Base-by-base conservation (phyloP, 2,329 filamentous ascomycete species). In the Lachnellula suecica region DNA sequence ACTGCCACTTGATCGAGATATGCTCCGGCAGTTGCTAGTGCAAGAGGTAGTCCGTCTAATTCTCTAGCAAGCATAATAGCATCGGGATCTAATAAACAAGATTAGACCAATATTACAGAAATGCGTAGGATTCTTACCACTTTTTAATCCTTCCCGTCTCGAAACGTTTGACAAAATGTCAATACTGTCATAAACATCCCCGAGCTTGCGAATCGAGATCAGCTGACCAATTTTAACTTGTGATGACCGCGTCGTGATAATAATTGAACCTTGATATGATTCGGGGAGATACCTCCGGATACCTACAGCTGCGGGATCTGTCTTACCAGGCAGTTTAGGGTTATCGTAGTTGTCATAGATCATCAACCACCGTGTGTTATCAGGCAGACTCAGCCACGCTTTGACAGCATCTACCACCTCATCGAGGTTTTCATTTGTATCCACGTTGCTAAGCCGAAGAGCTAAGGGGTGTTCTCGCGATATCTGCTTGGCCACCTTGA, bases 11-110 rank as follows among this genome's bases (percentile, higher is more conserved):
- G 56, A 34, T 65, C 49, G 15, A 79, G 68, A 52, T 75, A 79
- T 1, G 72, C 66, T 10, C 74, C 74, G 20, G 76, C 75, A n/a
- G 73, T 71, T 6, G 73, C 63, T 10, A 79, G 68, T 2, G 76
- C 76, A 25, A 79, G 68, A 11, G 74, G 74, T 34, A 78, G 68
- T 4, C 76, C 72, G 52, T 74, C 70, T 1, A 79, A 70, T 47
- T 51, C 35, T 27, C 48, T 27, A 17, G 46, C 48, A 44, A 59
- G 53, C 29, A 24, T 34, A 2, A 49, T 17, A 40, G 56, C 51
- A 53, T 52, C 50, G 23, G 48, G 48, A 46, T 54, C 47, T 57
- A 49, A 7, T 29, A n/a, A 44, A 27, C 27, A 38, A 43, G 23
- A n/a, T 54, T 49, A 57, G 48, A 41, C 10, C 17, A 45, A 15